Base-by-base conservation (phyloP, 345 rosid genomes). In the Moringa oleifera region DNA sequence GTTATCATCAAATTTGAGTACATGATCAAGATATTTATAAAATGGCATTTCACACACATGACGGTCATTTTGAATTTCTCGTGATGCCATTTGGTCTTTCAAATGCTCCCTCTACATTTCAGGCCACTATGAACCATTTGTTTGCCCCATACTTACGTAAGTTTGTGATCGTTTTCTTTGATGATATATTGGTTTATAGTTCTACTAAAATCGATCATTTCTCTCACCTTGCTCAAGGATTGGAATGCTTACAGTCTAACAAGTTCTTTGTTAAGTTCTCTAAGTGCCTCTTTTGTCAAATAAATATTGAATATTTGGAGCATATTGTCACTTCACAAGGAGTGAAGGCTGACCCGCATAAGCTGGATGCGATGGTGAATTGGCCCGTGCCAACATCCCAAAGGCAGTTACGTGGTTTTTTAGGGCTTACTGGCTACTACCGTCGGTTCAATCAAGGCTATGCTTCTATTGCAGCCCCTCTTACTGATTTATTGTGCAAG, bases 11-110 rank as follows among this genome's bases (percentile, higher is more conserved):
- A 28, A 59, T 70, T 7, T 12, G 55, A 18, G 52, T 70, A 51
- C 18, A 8, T 0, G 21, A 7, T 0, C 11, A 6, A 0, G 69
- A 70, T 12, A 19, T 64, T 4, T 17, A 20, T 13, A 64, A 70
- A 19, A 70, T 59, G 6, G 46, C 50, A 0, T 64, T 70, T 20
- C 9, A 31, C 9, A 64, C 49, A 10, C 73, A 69, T 24, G 47
- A 58, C 2, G 69, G 69, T 11, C 74, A 70, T 25, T 64, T 51
- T 24, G 69, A 70, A 11, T 70, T 57, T 23, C 11, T 64, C 0
- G 69, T 64, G 0, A 64, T 71, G 75, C 57, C 66, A 16, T 59
- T 65, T 45, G 60, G 66, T 0, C 31, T 71, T 2, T 57, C 70
- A 0, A 71, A 65, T 57, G 3, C n/a, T n/a, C 75, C 70, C 2